These are phyloP conservation scores for Dendrobium chrysotoxum DNA, from an alignment of 106 monocot genomes.

Conservation along the genomic window DNA sequence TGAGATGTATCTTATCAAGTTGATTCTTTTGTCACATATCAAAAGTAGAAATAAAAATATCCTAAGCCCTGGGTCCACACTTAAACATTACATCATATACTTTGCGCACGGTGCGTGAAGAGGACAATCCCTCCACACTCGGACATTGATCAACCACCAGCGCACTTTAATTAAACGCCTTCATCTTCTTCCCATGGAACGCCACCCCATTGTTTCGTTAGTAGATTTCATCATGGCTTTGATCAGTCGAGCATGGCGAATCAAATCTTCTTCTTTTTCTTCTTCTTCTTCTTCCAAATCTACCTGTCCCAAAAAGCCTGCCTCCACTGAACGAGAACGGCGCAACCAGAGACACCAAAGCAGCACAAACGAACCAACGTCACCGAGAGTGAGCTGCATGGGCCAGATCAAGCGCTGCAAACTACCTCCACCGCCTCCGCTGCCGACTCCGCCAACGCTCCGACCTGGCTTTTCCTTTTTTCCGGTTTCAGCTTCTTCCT, in stretches of 20 bases:
- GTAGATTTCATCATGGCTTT: not conserved
- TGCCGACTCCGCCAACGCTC: not conserved
- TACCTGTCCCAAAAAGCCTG: not conserved
- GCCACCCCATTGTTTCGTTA: too few relatives aligned
- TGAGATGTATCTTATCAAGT: too few relatives aligned
- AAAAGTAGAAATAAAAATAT: too few relatives aligned
- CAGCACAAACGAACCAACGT: conserved; percentile 8
- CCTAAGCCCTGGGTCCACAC: too few relatives aligned
- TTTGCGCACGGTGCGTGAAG: too few relatives aligned
- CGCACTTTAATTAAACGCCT: too few relatives aligned
- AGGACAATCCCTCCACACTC: too few relatives aligned
- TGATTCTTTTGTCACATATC: too few relatives aligned
- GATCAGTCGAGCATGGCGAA: not conserved
- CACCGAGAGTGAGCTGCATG: conserved; percentile 30
- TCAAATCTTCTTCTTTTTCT: not conserved
- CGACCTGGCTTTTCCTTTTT: not conserved
- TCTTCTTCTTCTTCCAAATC: too few relatives aligned
- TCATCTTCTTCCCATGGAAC: too few relatives aligned
- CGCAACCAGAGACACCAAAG: not conserved
- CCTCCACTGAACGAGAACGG: not conserved
- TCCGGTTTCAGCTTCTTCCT: not conserved
- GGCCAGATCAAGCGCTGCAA: conserved; percentile 28
- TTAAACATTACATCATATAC: too few relatives aligned
- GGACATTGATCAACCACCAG: too few relatives aligned
- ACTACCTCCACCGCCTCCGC: not conserved